A percentile compares a stretch with the other conserved stretches of the same genome.
phyloP scores from a whole-genome alignment of 176 grass and related monocot genomes.

The Avena sativa region DNA sequence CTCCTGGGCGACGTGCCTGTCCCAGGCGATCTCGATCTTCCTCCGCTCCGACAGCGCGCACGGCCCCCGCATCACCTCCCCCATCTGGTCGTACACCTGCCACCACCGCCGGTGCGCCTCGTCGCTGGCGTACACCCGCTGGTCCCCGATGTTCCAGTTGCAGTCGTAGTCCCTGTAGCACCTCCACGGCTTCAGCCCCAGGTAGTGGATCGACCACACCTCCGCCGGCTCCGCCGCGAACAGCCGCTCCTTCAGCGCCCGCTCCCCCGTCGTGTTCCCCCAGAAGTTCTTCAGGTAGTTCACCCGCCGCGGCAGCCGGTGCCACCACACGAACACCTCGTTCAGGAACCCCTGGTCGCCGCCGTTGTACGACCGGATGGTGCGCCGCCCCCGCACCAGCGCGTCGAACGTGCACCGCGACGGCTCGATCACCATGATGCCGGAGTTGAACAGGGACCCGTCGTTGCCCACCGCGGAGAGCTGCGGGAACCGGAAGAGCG shows the following conservation, averaged over 20 bases:
- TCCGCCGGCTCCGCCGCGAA: slow-evolving; percentile 68
- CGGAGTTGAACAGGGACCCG: slow-evolving; percentile 84
- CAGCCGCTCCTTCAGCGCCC: slow-evolving; percentile 71
- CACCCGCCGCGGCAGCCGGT: slow-evolving; percentile 77
- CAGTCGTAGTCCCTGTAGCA: slow-evolving; percentile 96
- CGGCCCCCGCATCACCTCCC: slow-evolving; percentile 53
- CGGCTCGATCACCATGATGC: slow-evolving; percentile 90
- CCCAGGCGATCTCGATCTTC: slow-evolving; percentile 65
- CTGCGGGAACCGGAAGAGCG: slow-evolving; percentile 87
- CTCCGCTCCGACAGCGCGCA: slow-evolving; percentile 67
- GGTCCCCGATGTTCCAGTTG: slow-evolving; percentile 80
- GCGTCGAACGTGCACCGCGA: slow-evolving; percentile 78
- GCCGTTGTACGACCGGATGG: slow-evolving; percentile 89
- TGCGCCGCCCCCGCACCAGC: slow-evolving; percentile 53
- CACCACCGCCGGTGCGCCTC: slow-evolving; percentile 76
- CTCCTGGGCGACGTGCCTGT: slow-evolving; percentile 66
- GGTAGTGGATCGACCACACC: slow-evolving; percentile 85
- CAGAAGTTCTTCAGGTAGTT: slow-evolving; percentile 98
- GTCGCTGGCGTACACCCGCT: slow-evolving; percentile 83
- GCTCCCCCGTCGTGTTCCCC: slow-evolving; percentile 70
- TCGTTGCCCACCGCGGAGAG: slow-evolving; percentile 81
- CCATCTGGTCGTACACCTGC: slow-evolving; percentile 82
- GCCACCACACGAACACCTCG: slow-evolving; percentile 99
- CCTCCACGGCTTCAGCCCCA: slow-evolving; percentile 87
- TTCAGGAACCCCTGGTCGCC: slow-evolving; percentile 97